Evolutionary conservation across 1,284 basidiomycete genomes (phyloP).

Genomic region (Moniliophthora roreri): DNA sequence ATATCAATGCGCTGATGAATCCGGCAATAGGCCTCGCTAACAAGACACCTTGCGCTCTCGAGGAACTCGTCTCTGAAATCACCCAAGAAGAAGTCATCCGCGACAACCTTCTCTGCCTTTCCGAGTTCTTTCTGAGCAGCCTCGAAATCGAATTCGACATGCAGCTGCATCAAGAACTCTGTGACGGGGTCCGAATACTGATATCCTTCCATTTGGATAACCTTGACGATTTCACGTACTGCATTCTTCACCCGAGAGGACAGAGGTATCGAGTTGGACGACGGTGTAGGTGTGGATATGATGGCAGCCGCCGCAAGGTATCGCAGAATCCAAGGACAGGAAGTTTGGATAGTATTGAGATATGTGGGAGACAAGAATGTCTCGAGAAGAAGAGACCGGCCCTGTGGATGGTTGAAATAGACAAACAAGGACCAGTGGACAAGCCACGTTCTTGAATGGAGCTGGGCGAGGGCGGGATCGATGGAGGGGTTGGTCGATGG

Average conservation of each 20-base stretch:
- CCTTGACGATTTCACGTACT: constrained; percentile 85
- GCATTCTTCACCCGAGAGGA: constrained; percentile 79
- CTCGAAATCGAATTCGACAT: constrained; percentile 91
- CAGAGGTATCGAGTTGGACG: constrained; percentile 37
- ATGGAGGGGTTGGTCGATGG: constrained; percentile 49
- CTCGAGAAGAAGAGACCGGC: constrained; percentile 92
- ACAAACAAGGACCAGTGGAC: constrained; percentile 98
- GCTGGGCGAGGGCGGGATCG: constrained; percentile 69
- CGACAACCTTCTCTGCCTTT: constrained; percentile 79
- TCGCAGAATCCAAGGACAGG: constrained; percentile 92
- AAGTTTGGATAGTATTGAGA: constrained; percentile 97
- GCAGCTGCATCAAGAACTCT: constrained; percentile 90
- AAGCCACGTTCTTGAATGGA: constrained; percentile 96
- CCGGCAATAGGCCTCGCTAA: constrained; percentile 96
- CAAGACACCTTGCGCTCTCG: constrained; percentile 93
- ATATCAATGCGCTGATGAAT: constrained; percentile 98
- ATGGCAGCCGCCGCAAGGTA: constrained; percentile 94
- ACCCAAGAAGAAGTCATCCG: constrained; percentile 92
- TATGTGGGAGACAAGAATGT: constrained; percentile 95
- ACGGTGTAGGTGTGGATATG: constrained; percentile 62
- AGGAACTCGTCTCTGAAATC: constrained; percentile 92
- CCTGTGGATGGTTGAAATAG: constrained; percentile 95
- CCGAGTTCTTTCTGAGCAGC: constrained; percentile 72
- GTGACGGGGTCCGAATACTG: constrained; percentile 95
- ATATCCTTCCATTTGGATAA: constrained; percentile 92